Evolutionary conservation across 2,329 filamentous ascomycete species (phyloP).

Genomic region (Sarocladium brachiariae): DNA sequence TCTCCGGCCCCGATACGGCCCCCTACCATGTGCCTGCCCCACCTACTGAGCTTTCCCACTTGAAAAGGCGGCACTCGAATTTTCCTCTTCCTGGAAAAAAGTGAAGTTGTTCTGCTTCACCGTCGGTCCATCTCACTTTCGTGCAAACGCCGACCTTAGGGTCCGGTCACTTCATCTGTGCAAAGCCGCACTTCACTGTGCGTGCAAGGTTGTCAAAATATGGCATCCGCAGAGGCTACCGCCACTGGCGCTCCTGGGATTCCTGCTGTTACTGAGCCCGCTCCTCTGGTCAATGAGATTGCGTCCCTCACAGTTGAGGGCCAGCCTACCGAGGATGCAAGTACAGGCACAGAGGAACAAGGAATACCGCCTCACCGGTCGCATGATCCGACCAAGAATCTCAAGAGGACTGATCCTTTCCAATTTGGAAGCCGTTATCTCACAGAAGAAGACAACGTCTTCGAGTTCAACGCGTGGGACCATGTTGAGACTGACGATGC

Average conservation of each 20-base stretch:
- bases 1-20: slow-evolving; percentile 12
- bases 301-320: slow-evolving; percentile 17
- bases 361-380: slow-evolving; percentile 55
- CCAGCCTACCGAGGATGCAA: slow-evolving; percentile 9
- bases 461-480: slow-evolving; percentile 98
- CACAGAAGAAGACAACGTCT: slow-evolving; percentile 79
- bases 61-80: slow-evolving; percentile 7
- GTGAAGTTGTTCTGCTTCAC: slow-evolving; percentile 1
- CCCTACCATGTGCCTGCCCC: slow-evolving; percentile 3
- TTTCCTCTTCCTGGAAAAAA: slow-evolving; percentile 10
- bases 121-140: neutral
- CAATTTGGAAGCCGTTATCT: slow-evolving; percentile 89
- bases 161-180: neutral
- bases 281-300: slow-evolving; percentile 17
- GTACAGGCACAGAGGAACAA: slow-evolving; percentile 3
- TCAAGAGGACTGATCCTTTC: slow-evolving; percentile 88
- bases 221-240: slow-evolving; percentile 1
- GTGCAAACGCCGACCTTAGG: slow-evolving; percentile 3
- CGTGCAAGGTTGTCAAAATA: neutral
- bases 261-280: neutral
- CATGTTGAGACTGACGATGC: slow-evolving; percentile 88
- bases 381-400: slow-evolving; percentile 63
- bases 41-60: neutral
- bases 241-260: neutral
- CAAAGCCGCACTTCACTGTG: slow-evolving; percentile 3